Evolutionary conservation across 305 asterid species (phyloP).

Genomic region (Fraxinus angustifolia): DNA sequence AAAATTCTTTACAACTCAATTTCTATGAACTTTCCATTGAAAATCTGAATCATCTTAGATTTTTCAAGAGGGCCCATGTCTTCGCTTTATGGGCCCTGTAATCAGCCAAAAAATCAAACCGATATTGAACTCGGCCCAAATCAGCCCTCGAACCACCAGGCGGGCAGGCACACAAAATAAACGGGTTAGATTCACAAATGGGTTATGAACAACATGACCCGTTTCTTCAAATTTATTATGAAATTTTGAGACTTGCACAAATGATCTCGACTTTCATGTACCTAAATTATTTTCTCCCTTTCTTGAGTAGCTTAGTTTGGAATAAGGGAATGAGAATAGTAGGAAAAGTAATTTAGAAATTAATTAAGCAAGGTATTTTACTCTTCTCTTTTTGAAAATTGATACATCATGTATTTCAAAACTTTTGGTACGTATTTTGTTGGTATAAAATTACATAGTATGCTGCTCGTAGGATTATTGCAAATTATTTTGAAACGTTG

Average conservation of each 20-base stretch:
- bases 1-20: neutral
- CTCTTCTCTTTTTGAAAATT: neutral
- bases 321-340: neutral
- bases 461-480: too few species aligned
- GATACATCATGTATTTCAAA: neutral
- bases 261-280: neutral
- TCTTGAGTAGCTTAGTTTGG: neutral
- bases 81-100: neutral
- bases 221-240: neutral
- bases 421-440: neutral
- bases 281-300: neutral
- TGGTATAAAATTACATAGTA: neutral
- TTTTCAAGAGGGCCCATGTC: neutral
- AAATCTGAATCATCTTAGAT: neutral
- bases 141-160: too few species aligned
- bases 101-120: neutral
- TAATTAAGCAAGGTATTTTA: too few species aligned
- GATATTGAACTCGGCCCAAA: too few species aligned
- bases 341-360: too few species aligned
- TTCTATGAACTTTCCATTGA: neutral
- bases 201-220: neutral
- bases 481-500: neutral
- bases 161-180: too few species aligned
- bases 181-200: neutral
- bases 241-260: neutral